Percentiles rank a stretch among this genome's conserved stretches.
Conservation (phyloP, 371 early-diverging fungal genomes). For the Actinomucor elegans region DNA sequence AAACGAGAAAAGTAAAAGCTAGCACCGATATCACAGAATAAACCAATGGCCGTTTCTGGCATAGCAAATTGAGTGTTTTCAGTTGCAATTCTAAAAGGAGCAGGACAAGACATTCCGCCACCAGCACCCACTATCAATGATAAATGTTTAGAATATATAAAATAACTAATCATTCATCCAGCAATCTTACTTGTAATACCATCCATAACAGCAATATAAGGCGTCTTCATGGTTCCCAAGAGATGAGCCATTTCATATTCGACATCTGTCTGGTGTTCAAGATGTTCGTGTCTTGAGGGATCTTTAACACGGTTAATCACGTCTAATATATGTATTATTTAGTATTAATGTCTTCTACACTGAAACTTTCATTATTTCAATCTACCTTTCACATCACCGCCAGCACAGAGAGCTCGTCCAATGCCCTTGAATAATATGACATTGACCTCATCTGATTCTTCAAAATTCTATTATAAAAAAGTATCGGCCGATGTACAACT, state of each 20-base stretch:
- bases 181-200: conserved; percentile 90
- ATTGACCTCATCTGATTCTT: conserved; percentile 66
- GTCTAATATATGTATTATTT: too few species aligned
- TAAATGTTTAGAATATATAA: too few species aligned
- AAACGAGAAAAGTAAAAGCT: conserved; percentile 88
- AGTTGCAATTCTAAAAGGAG: conserved; percentile 92
- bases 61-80: conserved; percentile 91
- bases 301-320: conserved; percentile 1
- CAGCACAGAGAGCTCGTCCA: conserved; percentile 91
- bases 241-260: conserved; percentile 89
- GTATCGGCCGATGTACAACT: too few species aligned
- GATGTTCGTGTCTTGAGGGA: neutral
- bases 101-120: conserved; percentile 88
- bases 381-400: conserved; percentile 89
- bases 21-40: conserved; percentile 96
- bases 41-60: conserved; percentile 93
- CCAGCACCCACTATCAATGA: conserved; percentile 92
- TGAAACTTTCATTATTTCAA: neutral
- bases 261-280: conserved; percentile 29
- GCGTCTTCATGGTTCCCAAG: conserved; percentile 79
- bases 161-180: too few species aligned
- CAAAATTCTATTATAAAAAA: too few species aligned
- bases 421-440: conserved; percentile 76
- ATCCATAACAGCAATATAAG: conserved; percentile 81
- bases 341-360: neutral